Conservation (phyloP, 306 rosid genomes). For the Vigna angularis region DNA sequence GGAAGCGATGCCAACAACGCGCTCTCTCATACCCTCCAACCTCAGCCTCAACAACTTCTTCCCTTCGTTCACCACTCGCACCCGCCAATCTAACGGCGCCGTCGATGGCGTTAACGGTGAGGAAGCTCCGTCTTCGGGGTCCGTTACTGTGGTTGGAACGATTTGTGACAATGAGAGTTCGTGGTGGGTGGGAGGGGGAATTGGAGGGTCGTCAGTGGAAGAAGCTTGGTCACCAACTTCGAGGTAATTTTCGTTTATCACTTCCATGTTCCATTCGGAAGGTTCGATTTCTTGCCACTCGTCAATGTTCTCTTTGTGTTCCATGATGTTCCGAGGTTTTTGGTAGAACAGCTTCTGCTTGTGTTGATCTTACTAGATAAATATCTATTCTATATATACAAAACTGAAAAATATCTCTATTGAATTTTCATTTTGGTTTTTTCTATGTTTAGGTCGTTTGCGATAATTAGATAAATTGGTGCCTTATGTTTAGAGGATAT, state of each 20-base stretch:
- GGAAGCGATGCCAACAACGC: slow-evolving; percentile 36
- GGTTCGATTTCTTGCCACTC: slow-evolving; percentile 56
- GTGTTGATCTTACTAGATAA: slow-evolving; percentile 23
- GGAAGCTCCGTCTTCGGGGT: slow-evolving; percentile 28
- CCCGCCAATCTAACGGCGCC: slow-evolving; percentile 30
- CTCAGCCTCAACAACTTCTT: slow-evolving; percentile 47
- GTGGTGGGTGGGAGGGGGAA: background rate
- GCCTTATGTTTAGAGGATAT: slow-evolving; percentile 51
- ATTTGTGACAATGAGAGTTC: slow-evolving; percentile 8
- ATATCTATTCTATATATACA: background rate
- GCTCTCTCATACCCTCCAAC: slow-evolving; percentile 45
- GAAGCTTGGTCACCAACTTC: slow-evolving; percentile 26
- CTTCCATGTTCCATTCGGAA: slow-evolving; percentile 27
- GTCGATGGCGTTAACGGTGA: slow-evolving; percentile 24
- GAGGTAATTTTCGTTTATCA: slow-evolving; percentile 36
- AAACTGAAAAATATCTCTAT: slow-evolving; percentile 37
- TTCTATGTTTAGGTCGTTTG: background rate
- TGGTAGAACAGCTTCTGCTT: slow-evolving; percentile 5
- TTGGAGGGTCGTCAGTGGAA: slow-evolving; percentile 20
- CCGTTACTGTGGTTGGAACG: background rate
- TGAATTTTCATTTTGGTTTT: background rate
- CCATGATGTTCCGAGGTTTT: slow-evolving; percentile 43
- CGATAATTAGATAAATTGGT: slow-evolving; percentile 18
- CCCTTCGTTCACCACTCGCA: slow-evolving; percentile 34
- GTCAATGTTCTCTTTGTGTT: slow-evolving; percentile 18